A percentile compares a stretch with the other conserved stretches of the same genome.
phyloP scores from a whole-genome alignment of 768 basidiomycete genomes.

The Suillus plorans region DNA sequence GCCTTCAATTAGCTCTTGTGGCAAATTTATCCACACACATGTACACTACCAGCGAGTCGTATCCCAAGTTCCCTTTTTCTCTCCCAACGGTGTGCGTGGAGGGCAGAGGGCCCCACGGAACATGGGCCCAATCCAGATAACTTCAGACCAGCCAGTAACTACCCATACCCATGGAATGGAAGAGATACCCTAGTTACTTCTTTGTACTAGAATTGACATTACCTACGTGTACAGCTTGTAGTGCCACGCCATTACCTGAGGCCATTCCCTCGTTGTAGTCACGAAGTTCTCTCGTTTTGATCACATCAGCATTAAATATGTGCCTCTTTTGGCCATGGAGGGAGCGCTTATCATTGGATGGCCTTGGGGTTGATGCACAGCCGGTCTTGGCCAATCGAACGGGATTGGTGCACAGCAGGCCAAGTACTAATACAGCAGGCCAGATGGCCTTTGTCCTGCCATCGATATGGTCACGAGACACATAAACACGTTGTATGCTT shows the following conservation, averaged over 20 bases:
- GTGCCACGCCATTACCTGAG: background rate
- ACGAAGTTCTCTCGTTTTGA: conserved; percentile 13
- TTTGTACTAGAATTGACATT: background rate
- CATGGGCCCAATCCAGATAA: background rate
- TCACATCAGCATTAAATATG: conserved; percentile 11
- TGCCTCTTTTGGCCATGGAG: background rate
- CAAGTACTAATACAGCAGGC: background rate
- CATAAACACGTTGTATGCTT: background rate
- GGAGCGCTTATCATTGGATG: conserved; percentile 4
- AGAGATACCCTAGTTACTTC: background rate
- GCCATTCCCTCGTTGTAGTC: conserved; percentile 7
- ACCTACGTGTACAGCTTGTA: background rate
- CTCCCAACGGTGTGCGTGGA: background rate
- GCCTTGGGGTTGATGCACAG: background rate
- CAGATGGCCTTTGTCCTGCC: background rate
- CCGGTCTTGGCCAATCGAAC: background rate
- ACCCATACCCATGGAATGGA: background rate
- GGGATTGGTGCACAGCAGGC: too few species aligned
- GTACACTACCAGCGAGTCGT: background rate
- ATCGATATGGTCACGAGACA: background rate
- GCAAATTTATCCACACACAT: background rate
- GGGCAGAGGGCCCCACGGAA: conserved; percentile 3
- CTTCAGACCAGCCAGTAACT: background rate
- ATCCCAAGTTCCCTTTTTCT: conserved; percentile 2
- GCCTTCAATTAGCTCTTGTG: background rate